Conservation (phyloP, 768 basidiomycete species). For the Rhizopogon roseolus region DNA sequence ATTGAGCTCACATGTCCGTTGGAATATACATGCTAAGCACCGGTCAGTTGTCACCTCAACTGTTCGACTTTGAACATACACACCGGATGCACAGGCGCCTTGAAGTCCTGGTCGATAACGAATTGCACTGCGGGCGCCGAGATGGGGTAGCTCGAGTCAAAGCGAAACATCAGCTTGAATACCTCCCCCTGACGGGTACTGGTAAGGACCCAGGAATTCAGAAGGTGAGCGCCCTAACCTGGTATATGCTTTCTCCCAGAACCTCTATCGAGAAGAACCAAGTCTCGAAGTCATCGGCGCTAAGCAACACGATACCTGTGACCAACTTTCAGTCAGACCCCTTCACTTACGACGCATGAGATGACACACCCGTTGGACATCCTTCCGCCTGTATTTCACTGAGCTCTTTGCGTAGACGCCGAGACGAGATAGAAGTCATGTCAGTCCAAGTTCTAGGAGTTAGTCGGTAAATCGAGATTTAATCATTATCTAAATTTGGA, state of each 20-base stretch:
- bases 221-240: slow-evolving; percentile 37
- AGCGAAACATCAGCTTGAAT: slow-evolving; percentile 77
- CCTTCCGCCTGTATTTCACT: slow-evolving; percentile 61
- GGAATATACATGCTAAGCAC: slow-evolving; percentile 72
- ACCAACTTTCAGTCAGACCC: not conserved
- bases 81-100: slow-evolving; percentile 80
- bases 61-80: slow-evolving; percentile 21
- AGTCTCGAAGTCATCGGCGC: slow-evolving; percentile 71
- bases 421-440: slow-evolving; percentile 61
- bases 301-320: slow-evolving; percentile 66
- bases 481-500: slow-evolving; percentile 5
- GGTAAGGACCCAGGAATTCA: not conserved
- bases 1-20: slow-evolving; percentile 68
- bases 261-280: slow-evolving; percentile 82
- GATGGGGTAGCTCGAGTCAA: slow-evolving; percentile 80
- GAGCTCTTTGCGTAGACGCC: slow-evolving; percentile 70
- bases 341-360: not conserved
- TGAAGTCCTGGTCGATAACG: slow-evolving; percentile 55
- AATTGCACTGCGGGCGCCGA: slow-evolving; percentile 87
- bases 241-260: slow-evolving; percentile 77
- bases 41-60: slow-evolving; percentile 5
- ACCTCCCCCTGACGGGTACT: slow-evolving; percentile 53
- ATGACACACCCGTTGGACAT: slow-evolving; percentile 52
- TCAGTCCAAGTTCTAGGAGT: slow-evolving; percentile 9
- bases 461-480: not conserved